Base-by-base conservation (phyloP, 345 rosid species). In the Kandelia obovata region DNA sequence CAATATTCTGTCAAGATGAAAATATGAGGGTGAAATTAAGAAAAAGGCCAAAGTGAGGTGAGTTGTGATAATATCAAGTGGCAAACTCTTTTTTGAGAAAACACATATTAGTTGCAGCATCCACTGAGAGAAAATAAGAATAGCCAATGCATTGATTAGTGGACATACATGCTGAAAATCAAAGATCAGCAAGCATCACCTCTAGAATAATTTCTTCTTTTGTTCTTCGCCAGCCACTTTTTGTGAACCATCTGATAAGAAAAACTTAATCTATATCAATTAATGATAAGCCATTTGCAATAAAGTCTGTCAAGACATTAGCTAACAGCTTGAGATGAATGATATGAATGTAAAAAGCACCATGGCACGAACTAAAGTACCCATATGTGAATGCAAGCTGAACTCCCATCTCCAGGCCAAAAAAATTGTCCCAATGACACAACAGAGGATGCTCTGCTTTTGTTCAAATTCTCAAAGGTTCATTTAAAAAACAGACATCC, bases 161-260 rank as follows among this genome's bases (percentile, higher is more conserved):
- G 34, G 25, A 58, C 8, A 71, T 37, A 34, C 23, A n/a, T n/a
- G 19, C 68, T 17, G 28, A 47, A 47, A 25, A 31, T n/a, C 10
- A 75, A 64, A 16, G 57, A 58, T 25, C 37, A 67, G 27, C 31
- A 62, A 77, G 21, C 6, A 23, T 73, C 68, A 95, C 97, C 97
- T 95, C 92, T 31, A 87, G 58, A 52, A 88, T 69, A 59, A 88
- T 43, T 65, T 95, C 97, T 1, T 87, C 96, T 83, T 95, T 95
- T 5, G 97, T 92, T 85, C 96, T 88, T 80, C 62, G 71, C 99
- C 99, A 92, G 66, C 97, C 99, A 59, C 77, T 66, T 84, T 78
- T 86, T 61, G 96, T 95, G 71, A 95, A 92, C 86, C 85, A 95
- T 78, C 97, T 95, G 80, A 68, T 31, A 70, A 55, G 65, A 53